Conservation (phyloP, 768 basidiomycete species). For the Auricularia sp. region DNA sequence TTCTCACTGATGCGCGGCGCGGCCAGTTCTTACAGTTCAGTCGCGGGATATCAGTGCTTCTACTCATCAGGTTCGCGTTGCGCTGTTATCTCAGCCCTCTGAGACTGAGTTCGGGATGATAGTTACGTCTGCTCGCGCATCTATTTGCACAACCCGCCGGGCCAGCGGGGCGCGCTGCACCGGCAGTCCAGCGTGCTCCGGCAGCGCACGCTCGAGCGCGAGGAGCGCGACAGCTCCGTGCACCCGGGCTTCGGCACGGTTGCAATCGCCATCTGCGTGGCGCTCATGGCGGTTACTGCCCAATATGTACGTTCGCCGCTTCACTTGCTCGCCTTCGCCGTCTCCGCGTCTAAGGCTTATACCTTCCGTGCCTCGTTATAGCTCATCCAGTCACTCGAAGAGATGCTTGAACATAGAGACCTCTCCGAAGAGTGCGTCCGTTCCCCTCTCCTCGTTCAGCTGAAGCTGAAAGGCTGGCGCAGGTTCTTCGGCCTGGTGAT, state of each 20-base stretch:
- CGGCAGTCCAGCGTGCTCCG: slow-evolving; percentile 27
- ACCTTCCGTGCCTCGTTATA: slow-evolving; percentile 16
- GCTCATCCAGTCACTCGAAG: slow-evolving; percentile 58
- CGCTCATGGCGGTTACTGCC: slow-evolving; percentile 56
- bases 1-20: slow-evolving; percentile 35
- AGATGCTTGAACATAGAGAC: slow-evolving; percentile 31
- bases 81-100: not conserved
- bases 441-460: not conserved
- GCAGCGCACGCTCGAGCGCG: slow-evolving; percentile 18
- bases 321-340: not conserved
- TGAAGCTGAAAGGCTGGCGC: slow-evolving; percentile 8
- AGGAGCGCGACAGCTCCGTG: slow-evolving; percentile 20
- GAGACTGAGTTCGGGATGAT: slow-evolving; percentile 15
- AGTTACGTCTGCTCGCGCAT: slow-evolving; percentile 60
- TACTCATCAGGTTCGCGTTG: slow-evolving; percentile 42
- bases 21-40: slow-evolving; percentile 48
- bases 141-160: slow-evolving; percentile 63
- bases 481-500: slow-evolving; percentile 4
- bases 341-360: slow-evolving; percentile 21
- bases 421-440: slow-evolving; percentile 45
- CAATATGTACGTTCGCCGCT: slow-evolving; percentile 45
- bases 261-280: slow-evolving; percentile 43
- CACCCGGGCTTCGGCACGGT: slow-evolving; percentile 54
- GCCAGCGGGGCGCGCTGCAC: slow-evolving; percentile 37
- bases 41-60: slow-evolving; percentile 52